These are phyloP conservation scores for Yamadazyma trypodendri DNA, from an alignment of 1,139 yeast genomes.

Conservation along the genomic window DNA sequence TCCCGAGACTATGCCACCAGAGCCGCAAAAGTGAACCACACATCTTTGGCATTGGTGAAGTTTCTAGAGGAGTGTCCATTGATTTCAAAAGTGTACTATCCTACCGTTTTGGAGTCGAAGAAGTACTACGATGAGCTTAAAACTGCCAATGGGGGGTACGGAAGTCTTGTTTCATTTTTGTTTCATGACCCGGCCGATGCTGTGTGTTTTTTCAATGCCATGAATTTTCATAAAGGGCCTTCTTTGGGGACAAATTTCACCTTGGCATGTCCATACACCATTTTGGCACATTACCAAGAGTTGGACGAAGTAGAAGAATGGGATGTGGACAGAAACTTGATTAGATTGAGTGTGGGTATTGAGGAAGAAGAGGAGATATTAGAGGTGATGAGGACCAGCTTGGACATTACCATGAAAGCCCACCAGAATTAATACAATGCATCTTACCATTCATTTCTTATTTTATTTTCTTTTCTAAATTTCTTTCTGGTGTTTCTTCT, in stretches of 20 bases:
- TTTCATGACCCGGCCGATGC: constrained; percentile 71
- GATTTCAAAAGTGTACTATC: constrained; percentile 70
- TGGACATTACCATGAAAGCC: constrained; percentile 50
- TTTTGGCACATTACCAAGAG: constrained; percentile 85
- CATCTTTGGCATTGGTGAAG: constrained; percentile 57
- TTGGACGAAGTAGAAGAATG: constrained; percentile 77
- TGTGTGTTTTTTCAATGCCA: constrained; percentile 68
- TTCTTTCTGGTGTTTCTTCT: not conserved
- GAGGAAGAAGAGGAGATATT: constrained; percentile 59
- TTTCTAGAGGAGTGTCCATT: constrained; percentile 46
- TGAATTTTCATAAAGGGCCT: constrained; percentile 85
- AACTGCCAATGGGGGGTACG: constrained; percentile 81
- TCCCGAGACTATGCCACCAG: constrained; percentile 82
- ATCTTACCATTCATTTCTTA: not conserved
- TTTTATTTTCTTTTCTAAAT: not conserved
- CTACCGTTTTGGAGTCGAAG: constrained; percentile 55
- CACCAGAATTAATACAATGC: constrained; percentile 3
- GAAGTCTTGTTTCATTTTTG: constrained; percentile 80
- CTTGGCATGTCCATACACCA: constrained; percentile 85
- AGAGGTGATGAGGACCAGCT: constrained; percentile 54
- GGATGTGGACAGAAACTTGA: constrained; percentile 80
- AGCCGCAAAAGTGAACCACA: constrained; percentile 64
- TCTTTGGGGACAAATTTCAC: constrained; percentile 94
- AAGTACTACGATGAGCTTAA: constrained; percentile 69
- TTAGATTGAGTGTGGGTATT: constrained; percentile 83